Evolutionary conservation across 106 monocot genomes (phyloP), one percentile per base, ranked within the genome.

Genomic region (Vanilla planifolia): DNA sequence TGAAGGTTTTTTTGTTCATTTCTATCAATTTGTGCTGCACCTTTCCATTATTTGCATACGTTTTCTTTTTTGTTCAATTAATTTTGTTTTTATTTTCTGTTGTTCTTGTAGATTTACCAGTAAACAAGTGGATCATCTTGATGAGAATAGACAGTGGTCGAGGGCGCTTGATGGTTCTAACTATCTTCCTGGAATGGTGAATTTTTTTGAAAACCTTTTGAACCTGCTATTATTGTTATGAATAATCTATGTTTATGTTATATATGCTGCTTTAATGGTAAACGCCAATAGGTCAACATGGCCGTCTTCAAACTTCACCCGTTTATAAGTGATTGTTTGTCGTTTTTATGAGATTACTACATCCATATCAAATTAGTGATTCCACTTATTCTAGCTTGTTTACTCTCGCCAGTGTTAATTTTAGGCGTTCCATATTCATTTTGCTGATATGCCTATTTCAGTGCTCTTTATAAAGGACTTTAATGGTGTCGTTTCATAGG

Each of bases 141-240:
- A 99, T 80, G 77, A 82, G 58, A 92, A 88, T 51, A 84, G 66
- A 66, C 98, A 88, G 67, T 99, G 98, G 98, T 99, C 98, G 28
- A 92, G 98, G 67, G 92, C 98, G 62, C 82, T 99, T 40, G 98
- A 99, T 71, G 98, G 98, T 15, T 99, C 98, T 25, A 83, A 99
- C 64, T 99, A 92, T 80, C 92, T 92, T 16, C 98, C 98, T 71
- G 98, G 98, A 92, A 99, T 92, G 92, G 98, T 88, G 76, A 68
- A 15, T 48, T 61, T 35, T 65, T 4, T 41, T 1, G 40, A 66
- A 16, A 4, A 9, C 17, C 2, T 11, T 28, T 8, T 43, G 40
- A 10, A 26, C 5, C 26, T 35, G 8, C 23, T 43, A 42, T 61
- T 42, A 23, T 5, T 26, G 59, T 8, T 37, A 9, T 59, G n/a